Conservation (phyloP, 495 filamentous ascomycete species). For the Tuber indicum region DNA sequence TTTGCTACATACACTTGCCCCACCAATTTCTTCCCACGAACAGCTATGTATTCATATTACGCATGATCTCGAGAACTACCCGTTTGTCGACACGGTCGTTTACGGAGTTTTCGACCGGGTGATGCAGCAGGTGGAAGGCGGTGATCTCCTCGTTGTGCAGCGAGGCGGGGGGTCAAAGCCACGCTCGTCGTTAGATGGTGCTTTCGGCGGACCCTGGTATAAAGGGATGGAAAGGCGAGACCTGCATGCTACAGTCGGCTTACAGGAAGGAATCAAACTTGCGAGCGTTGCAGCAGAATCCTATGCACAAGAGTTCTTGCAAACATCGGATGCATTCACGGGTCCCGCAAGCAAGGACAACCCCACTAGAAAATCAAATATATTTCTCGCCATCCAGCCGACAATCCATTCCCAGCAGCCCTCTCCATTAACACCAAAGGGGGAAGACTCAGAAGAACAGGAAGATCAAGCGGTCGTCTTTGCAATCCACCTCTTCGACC, state of each 20-base stretch:
- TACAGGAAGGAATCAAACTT: constrained; percentile 82
- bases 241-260: constrained; percentile 70
- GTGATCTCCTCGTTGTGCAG: constrained; percentile 93
- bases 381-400: constrained; percentile 91
- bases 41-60: constrained; percentile 96
- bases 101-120: constrained; percentile 90
- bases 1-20: constrained; percentile 88
- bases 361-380: constrained; percentile 82
- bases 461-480: constrained; percentile 63
- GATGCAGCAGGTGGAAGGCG: constrained; percentile 97
- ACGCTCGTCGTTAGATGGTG: constrained; percentile 55
- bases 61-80: constrained; percentile 89
- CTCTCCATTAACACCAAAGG: not conserved
- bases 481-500: constrained; percentile 87
- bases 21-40: constrained; percentile 95
- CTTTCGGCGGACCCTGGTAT: constrained; percentile 90
- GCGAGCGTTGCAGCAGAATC: constrained; percentile 78
- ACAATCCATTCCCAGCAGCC: constrained; percentile 51
- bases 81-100: constrained; percentile 86
- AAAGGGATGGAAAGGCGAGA: constrained; percentile 59
- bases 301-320: constrained; percentile 77
- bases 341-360: constrained; percentile 72
- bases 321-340: constrained; percentile 63
- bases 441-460: constrained; percentile 37
- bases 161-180: constrained; percentile 71